A percentile compares a stretch with the other conserved stretches of the same genome.
phyloP scores from a whole-genome alignment of 169 alveolate species.

The Neospora caninum region DNA sequence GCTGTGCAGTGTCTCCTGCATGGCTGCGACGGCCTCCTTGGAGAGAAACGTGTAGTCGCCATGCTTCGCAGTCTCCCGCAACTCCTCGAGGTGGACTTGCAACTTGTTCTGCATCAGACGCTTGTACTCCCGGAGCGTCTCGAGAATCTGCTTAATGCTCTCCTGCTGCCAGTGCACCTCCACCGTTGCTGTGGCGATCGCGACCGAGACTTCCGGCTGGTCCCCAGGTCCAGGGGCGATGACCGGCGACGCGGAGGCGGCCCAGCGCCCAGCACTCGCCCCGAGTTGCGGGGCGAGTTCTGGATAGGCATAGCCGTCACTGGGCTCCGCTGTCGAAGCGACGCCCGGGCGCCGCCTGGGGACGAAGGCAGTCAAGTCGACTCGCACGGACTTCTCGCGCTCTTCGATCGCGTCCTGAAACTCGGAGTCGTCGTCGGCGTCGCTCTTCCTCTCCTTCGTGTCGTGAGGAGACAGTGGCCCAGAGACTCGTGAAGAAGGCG shows the following conservation, averaged over 20 bases:
- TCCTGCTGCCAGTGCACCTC: constrained; percentile 74
- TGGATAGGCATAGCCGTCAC: background rate
- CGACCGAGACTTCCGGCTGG: constrained; percentile 46
- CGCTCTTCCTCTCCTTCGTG: constrained; percentile 30
- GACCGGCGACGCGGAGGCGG: background rate
- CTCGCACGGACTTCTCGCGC: constrained; percentile 70
- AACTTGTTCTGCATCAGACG: constrained; percentile 32
- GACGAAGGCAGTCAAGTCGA: constrained; percentile 50
- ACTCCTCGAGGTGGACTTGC: constrained; percentile 52
- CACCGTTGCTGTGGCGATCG: constrained; percentile 68
- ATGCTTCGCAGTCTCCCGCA: constrained; percentile 49
- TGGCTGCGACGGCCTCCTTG: constrained; percentile 59
- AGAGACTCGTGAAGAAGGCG: background rate
- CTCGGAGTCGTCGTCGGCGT: constrained; percentile 68
- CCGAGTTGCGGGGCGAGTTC: no score
- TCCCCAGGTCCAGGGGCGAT: background rate
- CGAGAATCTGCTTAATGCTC: constrained; percentile 56
- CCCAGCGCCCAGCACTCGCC: no score
- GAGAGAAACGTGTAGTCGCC: constrained; percentile 59
- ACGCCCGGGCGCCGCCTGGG: background rate
- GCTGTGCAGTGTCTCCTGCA: constrained; percentile 60
- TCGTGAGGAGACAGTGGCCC: background rate
- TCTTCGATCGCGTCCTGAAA: constrained; percentile 77
- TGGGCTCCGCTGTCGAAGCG: background rate
- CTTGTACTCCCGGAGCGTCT: constrained; percentile 48